Base-by-base conservation (phyloP, 2,329 filamentous ascomycete genomes). In the Aspergillus fischeri region DNA sequence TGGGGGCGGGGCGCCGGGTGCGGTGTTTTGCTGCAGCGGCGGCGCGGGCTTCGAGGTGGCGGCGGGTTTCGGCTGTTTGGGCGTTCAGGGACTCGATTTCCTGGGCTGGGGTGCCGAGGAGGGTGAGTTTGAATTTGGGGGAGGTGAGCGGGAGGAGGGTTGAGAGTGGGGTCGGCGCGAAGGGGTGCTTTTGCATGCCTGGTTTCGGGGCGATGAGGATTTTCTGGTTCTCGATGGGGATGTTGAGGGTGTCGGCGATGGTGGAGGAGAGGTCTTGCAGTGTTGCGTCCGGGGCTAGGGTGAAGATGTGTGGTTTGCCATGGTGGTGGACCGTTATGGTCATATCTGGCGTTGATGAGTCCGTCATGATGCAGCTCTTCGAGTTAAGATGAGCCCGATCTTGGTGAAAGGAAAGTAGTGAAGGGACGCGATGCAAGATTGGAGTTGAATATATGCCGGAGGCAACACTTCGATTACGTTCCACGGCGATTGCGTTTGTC, bases 271-370 rank as follows among this genome's bases (percentile, higher is more conserved):
- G 74, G 56, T 78, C 75, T 61, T 70, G 62, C 32, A 86, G 75
- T 1, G 82, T 86, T 55, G 83, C 79, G 58, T 78, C 70, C 38
- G 74, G 52, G 17, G 80, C 66, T 49, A 86, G 77, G 10, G 73
- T 70, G 48, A 85, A 68, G 20, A 73, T 71, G 61, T 84, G 73
- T 1, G 77, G 72, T 51, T 78, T 78, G 66, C 80, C 79, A 67
- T 85, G 83, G 64, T 86, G 80, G 60, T 80, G 78, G 58, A 87
- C 69, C 17, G 77, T 81, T 42, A 86, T 67, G 38, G 68, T 66
- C 56, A 80, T 54, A 1, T 45, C n/a, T 57, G 59, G 63, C 61
- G 24, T 24, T 53, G 45, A 47, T 45, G 49, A 24, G 32, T 41
- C 27, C 38, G 3, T 10, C 52, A 35, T 25, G 8, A 4, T 52